These are phyloP conservation scores for Diaporthe sp. DNA, from an alignment of 2,329 filamentous ascomycete genomes.

Conservation along the genomic window DNA sequence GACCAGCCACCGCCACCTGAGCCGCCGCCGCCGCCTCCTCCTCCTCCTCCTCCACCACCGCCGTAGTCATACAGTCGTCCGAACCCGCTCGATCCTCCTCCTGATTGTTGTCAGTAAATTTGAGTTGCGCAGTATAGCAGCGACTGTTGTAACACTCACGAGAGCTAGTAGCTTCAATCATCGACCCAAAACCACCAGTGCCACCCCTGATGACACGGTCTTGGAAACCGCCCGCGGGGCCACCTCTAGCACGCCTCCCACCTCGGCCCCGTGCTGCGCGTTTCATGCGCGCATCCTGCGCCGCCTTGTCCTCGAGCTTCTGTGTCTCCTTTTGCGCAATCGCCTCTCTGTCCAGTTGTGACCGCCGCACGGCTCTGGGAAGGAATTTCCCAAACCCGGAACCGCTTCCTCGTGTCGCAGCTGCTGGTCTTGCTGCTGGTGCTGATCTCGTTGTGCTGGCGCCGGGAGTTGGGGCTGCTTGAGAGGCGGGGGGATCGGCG, in stretches of 20 bases:
- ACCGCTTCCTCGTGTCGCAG: constrained; percentile 22
- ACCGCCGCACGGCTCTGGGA: constrained; percentile 51
- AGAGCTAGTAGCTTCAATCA: constrained; percentile 33
- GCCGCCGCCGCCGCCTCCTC: constrained; percentile 29
- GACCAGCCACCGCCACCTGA: constrained; percentile 28
- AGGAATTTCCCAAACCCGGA: constrained; percentile 45
- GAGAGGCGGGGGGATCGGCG: constrained; percentile 13
- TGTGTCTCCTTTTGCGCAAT: constrained; percentile 52
- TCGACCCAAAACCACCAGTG: constrained; percentile 35
- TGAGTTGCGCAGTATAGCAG: no score
- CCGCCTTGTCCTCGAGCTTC: constrained; percentile 48
- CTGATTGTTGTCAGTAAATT: constrained; percentile 26
- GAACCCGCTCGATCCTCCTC: constrained; percentile 29
- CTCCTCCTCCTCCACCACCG: constrained; percentile 42
- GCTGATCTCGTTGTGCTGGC: constrained; percentile 17
- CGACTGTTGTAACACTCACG: constrained; percentile 10
- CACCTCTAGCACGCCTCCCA: constrained; percentile 44
- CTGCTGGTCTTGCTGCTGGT: constrained; percentile 15
- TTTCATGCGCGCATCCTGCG: constrained; percentile 48
- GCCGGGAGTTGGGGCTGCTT: constrained; percentile 4
- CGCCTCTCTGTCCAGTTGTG: constrained; percentile 52
- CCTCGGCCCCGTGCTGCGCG: constrained; percentile 44
- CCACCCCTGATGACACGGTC: constrained; percentile 38
- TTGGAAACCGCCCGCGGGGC: constrained; percentile 42
- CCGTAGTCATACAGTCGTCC: constrained; percentile 42